A percentile compares a stretch with the other conserved stretches of the same genome.
These are phyloP conservation scores for Sclerotinia trifoliorum DNA, from an alignment of 2,329 filamentous ascomycete species.

Conservation along the genomic window DNA sequence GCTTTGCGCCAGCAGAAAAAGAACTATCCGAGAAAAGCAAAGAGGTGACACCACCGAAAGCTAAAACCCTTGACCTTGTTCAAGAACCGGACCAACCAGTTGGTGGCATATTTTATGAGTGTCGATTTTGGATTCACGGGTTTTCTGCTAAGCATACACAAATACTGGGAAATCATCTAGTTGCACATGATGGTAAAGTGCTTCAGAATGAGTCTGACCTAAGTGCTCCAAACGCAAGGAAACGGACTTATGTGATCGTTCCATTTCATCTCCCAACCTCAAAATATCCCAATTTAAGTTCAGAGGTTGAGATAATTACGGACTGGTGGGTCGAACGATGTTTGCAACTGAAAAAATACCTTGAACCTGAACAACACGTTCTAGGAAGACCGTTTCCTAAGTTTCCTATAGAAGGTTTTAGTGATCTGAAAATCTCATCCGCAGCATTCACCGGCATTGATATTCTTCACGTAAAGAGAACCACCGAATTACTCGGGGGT, in stretches of 20 bases:
- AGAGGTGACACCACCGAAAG: conserved; percentile 1
- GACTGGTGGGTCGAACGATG: conserved; percentile 95
- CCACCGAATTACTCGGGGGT: conserved; percentile 74
- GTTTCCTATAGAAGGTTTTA: conserved; percentile 69
- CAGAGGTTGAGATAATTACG: conserved; percentile 60
- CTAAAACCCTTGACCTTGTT: conserved; percentile 22
- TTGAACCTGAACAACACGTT: conserved; percentile 67
- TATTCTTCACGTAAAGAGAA: conserved; percentile 77
- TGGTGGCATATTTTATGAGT: conserved; percentile 45
- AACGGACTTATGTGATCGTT: conserved; percentile 43
- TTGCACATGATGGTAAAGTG: conserved; percentile 41
- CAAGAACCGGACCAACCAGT: conserved; percentile 25
- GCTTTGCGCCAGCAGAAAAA: conserved; percentile 12
- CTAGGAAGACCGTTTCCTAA: conserved; percentile 73
- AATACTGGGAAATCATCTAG: conserved; percentile 41
- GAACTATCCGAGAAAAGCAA: background rate
- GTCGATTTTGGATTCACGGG: conserved; percentile 44
- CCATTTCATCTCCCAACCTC: conserved; percentile 44
- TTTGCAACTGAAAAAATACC: conserved; percentile 70
- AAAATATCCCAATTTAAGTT: conserved; percentile 36
- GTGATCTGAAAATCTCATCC: conserved; percentile 70
- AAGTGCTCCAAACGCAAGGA: conserved; percentile 18
- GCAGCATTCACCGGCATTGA: conserved; percentile 84
- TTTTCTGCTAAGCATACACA: conserved; percentile 44
- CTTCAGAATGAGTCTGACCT: conserved; percentile 30